These are phyloP conservation scores for Lentinus polychrous DNA, from an alignment of 1,284 basidiomycete genomes.

Conservation along the genomic window DNA sequence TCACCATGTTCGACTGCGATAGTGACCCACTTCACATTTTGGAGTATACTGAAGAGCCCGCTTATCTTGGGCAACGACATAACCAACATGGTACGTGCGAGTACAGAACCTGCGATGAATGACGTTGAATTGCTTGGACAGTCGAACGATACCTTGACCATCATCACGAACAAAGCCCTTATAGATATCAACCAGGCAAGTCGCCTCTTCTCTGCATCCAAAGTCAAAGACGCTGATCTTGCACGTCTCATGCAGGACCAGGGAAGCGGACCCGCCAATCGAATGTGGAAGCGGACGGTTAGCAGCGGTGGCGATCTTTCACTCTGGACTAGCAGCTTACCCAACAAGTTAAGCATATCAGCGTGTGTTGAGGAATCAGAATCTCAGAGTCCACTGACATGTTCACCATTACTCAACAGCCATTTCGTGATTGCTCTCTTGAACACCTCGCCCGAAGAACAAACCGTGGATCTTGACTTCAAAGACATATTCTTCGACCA, in stretches of 20 bases:
- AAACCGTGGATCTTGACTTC: slow-evolving; percentile 27
- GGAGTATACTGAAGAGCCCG: slow-evolving; percentile 35
- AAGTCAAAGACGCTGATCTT: background rate
- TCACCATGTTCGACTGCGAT: background rate
- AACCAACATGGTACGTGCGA: slow-evolving; percentile 26
- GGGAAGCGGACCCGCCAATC: slow-evolving; percentile 22
- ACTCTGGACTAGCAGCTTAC: slow-evolving; percentile 26
- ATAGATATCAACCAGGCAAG: slow-evolving; percentile 27
- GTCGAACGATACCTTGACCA: slow-evolving; percentile 26
- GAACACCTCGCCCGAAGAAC: slow-evolving; percentile 28
- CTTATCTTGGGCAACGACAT: slow-evolving; percentile 36
- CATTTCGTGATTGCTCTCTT: slow-evolving; percentile 29
- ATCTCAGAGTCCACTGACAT: background rate
- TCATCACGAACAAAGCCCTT: slow-evolving; percentile 31
- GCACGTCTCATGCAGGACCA: slow-evolving; percentile 15
- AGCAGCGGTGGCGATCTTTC: slow-evolving; percentile 24
- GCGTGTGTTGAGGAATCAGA: background rate
- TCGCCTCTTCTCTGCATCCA: background rate
- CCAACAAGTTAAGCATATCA: slow-evolving; percentile 24
- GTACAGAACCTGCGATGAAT: background rate
- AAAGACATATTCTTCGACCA: slow-evolving; percentile 29
- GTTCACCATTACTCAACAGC: slow-evolving; percentile 9
- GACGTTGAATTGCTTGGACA: slow-evolving; percentile 3
- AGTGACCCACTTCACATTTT: slow-evolving; percentile 38
- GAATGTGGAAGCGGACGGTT: slow-evolving; percentile 25